phyloP scores from a whole-genome alignment of 208 protist species.

The Acanthamoeba castellanii region DNA sequence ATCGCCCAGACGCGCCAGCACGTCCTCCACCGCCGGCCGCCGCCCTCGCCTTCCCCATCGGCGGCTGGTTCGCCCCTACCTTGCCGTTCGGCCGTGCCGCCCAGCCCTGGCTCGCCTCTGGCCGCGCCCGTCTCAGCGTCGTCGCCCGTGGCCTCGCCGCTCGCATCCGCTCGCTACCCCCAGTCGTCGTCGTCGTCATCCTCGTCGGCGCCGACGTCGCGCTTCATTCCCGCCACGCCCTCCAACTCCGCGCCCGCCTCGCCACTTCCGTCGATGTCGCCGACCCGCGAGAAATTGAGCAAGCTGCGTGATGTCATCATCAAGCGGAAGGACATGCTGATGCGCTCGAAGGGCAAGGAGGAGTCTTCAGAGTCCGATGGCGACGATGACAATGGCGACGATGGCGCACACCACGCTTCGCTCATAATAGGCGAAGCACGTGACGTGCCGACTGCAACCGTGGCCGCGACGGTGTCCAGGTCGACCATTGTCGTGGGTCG shows the following conservation, averaged over 20 bases:
- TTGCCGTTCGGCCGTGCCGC: neutral
- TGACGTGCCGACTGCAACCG: neutral
- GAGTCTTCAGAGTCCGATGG: neutral
- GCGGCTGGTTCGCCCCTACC: neutral
- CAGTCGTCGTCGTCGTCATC: neutral
- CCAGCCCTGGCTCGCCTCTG: neutral
- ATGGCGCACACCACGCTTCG: neutral
- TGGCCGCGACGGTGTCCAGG: neutral
- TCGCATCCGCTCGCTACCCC: neutral
- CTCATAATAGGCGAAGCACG: neutral
- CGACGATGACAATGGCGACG: neutral
- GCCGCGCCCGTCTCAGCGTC: neutral
- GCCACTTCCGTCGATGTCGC: neutral
- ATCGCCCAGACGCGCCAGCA: neutral
- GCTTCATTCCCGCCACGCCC: neutral
- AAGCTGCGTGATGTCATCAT: slow-evolving; percentile 25
- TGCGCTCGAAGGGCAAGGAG: neutral
- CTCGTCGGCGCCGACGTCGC: neutral
- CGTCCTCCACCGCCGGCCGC: neutral
- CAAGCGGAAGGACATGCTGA: slow-evolving; percentile 27
- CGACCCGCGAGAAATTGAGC: neutral
- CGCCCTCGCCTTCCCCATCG: neutral
- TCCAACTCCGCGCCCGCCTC: neutral
- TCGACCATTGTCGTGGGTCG: neutral
- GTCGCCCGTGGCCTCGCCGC: neutral